Percentiles rank a stretch among this genome's conserved stretches.
These are phyloP conservation scores for Microdochium bolleyi DNA, from an alignment of 2,329 filamentous ascomycete genomes.

Conservation along the genomic window DNA sequence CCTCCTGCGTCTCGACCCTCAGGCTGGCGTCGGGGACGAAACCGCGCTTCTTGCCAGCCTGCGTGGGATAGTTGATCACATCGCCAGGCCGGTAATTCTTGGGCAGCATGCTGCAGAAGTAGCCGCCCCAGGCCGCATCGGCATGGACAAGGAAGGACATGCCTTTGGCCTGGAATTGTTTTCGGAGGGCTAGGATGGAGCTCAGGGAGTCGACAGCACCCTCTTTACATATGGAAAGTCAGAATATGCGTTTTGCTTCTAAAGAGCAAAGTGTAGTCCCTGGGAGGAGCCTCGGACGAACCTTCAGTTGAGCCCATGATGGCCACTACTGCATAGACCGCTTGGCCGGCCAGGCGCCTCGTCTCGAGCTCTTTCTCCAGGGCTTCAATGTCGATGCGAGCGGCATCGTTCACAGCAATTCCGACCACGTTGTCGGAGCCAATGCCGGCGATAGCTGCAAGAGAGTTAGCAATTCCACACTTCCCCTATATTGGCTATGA, in stretches of 20 bases:
- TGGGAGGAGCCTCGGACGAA: too few species aligned
- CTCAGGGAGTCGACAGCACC: slow-evolving; percentile 33
- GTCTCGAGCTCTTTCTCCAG: slow-evolving; percentile 22
- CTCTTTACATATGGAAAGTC: too few species aligned
- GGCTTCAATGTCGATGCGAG: slow-evolving; percentile 24
- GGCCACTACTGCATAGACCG: slow-evolving; percentile 34
- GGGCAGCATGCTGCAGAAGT: slow-evolving; percentile 36
- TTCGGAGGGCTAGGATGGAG: slow-evolving; percentile 27
- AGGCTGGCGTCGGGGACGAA: slow-evolving; percentile 26
- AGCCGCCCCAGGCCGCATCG: slow-evolving; percentile 42
- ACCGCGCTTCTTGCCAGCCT: slow-evolving; percentile 15
- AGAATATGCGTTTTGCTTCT: too few species aligned
- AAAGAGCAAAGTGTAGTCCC: too few species aligned
- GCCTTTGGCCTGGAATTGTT: slow-evolving; percentile 29
- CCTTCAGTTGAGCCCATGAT: slow-evolving; percentile 38
- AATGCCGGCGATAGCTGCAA: slow-evolving; percentile 31
- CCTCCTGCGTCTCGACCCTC: slow-evolving; percentile 24
- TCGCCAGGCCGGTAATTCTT: slow-evolving; percentile 18
- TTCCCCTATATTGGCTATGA: too few species aligned
- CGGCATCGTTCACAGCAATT: slow-evolving; percentile 29
- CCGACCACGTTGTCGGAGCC: slow-evolving; percentile 31
- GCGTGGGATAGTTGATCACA: slow-evolving; percentile 15
- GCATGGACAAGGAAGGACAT: slow-evolving; percentile 37
- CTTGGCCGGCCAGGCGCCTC: slow-evolving; percentile 15
- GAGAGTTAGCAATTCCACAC: not conserved